Evolutionary conservation across 352 stramenopile genomes (phyloP).

Genomic region (Pythium monospermum): DNA sequence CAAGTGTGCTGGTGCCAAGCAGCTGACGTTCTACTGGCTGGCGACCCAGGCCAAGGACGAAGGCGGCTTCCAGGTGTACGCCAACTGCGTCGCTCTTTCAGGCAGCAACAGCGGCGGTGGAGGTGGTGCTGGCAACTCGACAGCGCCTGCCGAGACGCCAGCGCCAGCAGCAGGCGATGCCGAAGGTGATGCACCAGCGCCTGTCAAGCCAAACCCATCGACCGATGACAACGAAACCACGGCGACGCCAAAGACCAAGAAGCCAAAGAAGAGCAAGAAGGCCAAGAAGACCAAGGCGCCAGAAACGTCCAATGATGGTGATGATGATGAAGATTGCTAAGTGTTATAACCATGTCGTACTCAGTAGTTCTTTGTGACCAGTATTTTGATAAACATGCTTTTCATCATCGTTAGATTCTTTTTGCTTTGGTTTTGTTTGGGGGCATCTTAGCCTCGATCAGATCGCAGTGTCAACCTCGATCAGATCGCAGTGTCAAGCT

Average conservation of each 20-base stretch:
- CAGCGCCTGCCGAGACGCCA: neutral
- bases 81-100: conserved; percentile 19
- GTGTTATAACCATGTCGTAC: too few relatives aligned
- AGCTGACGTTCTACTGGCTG: conserved; percentile 40
- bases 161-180: neutral
- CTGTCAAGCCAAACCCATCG: conserved; percentile 1
- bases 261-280: neutral
- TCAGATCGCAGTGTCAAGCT: too few relatives aligned
- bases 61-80: conserved; percentile 35
- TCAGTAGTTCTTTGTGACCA: too few relatives aligned
- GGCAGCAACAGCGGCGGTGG: neutral
- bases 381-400: too few relatives aligned
- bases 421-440: too few relatives aligned
- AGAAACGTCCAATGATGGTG: neutral
- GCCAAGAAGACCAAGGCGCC: neutral
- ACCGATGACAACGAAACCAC: neutral
- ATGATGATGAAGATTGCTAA: neutral
- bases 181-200: neutral
- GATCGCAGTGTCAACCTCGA: too few relatives aligned
- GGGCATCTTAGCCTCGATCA: too few relatives aligned
- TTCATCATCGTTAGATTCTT: too few relatives aligned
- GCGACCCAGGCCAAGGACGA: conserved; percentile 25
- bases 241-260: conserved; percentile 1
- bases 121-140: neutral
- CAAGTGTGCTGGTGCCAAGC: conserved; percentile 23